Evolutionary conservation across 1,139 yeast genomes (phyloP).

Genomic region (Saccharomyces uvarum): DNA sequence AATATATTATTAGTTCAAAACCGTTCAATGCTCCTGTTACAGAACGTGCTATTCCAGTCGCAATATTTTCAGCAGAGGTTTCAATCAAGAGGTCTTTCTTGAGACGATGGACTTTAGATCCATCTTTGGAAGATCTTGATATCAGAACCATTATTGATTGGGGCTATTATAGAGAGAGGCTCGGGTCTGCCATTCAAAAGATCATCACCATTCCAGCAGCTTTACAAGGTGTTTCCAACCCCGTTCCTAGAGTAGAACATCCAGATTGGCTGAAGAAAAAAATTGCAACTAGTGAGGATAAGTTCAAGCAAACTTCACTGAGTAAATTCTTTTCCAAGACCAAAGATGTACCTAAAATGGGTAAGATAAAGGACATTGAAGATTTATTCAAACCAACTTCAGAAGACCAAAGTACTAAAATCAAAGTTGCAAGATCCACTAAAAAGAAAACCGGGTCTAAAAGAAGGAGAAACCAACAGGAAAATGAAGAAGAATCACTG

Average conservation of each 20-base stretch:
- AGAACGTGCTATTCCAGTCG: slow-evolving; percentile 93
- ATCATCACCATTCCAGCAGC: slow-evolving; percentile 98
- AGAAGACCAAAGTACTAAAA: slow-evolving; percentile 16
- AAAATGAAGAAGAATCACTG: slow-evolving; percentile 39
- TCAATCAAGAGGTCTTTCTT: slow-evolving; percentile 54
- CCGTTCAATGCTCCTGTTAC: slow-evolving; percentile 89
- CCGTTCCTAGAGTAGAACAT: slow-evolving; percentile 89
- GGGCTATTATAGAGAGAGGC: slow-evolving; percentile 83
- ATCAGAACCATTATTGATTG: slow-evolving; percentile 89
- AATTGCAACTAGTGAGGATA: slow-evolving; percentile 54
- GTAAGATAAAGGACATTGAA: slow-evolving; percentile 61
- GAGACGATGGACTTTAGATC: slow-evolving; percentile 82
- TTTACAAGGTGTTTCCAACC: slow-evolving; percentile 78
- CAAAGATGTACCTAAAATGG: slow-evolving; percentile 22
- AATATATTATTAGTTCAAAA: slow-evolving; percentile 79
- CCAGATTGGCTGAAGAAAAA: slow-evolving; percentile 85
- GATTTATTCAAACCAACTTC: slow-evolving; percentile 47
- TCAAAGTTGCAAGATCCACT: slow-evolving; percentile 46
- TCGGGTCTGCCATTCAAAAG: slow-evolving; percentile 89
- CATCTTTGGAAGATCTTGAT: slow-evolving; percentile 71
- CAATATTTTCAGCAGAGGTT: slow-evolving; percentile 81
- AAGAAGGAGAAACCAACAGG: slow-evolving; percentile 32
- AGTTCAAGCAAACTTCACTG: slow-evolving; percentile 63
- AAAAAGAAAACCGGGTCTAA: slow-evolving; percentile 35
- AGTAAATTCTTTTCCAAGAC: slow-evolving; percentile 47